Evolutionary conservation across 2,329 filamentous ascomycete genomes (phyloP), one percentile per base, ranked within the genome.

Genomic region (Microcyclospora tardicrescens): DNA sequence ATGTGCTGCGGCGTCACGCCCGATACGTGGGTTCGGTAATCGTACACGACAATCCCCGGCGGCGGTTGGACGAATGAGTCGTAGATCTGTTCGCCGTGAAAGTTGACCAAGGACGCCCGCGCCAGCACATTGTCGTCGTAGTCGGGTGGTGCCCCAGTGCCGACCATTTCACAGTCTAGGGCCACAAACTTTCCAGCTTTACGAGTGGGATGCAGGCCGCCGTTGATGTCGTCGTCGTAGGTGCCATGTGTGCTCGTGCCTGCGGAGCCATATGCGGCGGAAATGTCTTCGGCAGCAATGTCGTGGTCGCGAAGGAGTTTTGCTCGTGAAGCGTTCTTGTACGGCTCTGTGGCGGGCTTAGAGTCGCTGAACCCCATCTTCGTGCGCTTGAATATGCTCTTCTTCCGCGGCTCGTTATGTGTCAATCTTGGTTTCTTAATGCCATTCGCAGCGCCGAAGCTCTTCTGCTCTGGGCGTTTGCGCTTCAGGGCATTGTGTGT

Each of bases 151-250:
- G 75, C 61, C 0, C 81, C 83, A 10, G 93, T 76, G 35, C 89
- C 91, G 16, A 98, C 91, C 91, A 98, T 98, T 64, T 98, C 91
- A 61, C 91, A 98, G 65, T 98, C 91, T 34, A 98, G 75, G 14
- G 84, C 82, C 32, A 98, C 66, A 59, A 93, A 98, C 69, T 91
- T 93, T 37, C 89, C 91, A 14, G 87, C 66, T 38, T 85, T 75
- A 28, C 81, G 63, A 5, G 71, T 74, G 16, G 66, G 60, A 45
- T 56, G 50, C 2, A 64, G 52, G 39, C 66, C 64, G 45, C 59
- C 58, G 45, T 69, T 68, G 35, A 61, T 50, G 35, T 69, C 52
- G 47, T 63, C 48, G 10, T 71, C 69, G 3, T 75, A 63, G 33
- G 71, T 66, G 62, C 83, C 12, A 74, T 74, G 53, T 76, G 70